Percentiles rank a stretch among this genome's conserved stretches.
Conservation (phyloP, 2,329 filamentous ascomycete species). For the Monosporascus cannonballus region DNA sequence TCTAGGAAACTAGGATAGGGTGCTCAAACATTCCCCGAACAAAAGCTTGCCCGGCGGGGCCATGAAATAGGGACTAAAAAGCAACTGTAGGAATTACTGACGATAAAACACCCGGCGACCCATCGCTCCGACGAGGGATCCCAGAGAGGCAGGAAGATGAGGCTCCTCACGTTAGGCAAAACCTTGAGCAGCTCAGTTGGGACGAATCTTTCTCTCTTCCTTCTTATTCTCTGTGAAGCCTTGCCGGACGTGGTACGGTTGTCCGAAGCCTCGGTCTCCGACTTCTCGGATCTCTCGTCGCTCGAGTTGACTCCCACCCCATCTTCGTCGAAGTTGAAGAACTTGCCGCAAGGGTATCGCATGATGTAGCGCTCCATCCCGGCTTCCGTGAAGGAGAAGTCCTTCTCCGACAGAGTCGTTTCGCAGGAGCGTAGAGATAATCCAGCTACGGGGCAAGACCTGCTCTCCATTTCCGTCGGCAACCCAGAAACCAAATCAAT, state of each 20-base stretch:
- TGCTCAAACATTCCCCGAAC: no score
- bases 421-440: neutral
- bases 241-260: neutral
- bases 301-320: conserved; percentile 3
- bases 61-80: no score
- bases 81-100: no score
- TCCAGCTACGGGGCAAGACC: neutral
- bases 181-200: conserved; percentile 26
- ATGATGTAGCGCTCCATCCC: conserved; percentile 13
- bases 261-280: neutral
- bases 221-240: neutral
- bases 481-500: no score
- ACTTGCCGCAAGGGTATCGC: conserved; percentile 17
- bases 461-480: neutral
- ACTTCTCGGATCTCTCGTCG: conserved; percentile 7
- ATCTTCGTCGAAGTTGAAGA: conserved; percentile 15
- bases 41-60: no score
- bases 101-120: conserved; percentile 28
- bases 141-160: conserved; percentile 31
- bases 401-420: neutral
- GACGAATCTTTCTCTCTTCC: conserved; percentile 12
- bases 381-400: neutral
- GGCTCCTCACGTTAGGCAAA: conserved; percentile 26
- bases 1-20: no score
- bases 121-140: conserved; percentile 29